These are phyloP conservation scores for Oleoguttula mirabilis DNA, from an alignment of 495 filamentous ascomycete genomes.

Conservation along the genomic window DNA sequence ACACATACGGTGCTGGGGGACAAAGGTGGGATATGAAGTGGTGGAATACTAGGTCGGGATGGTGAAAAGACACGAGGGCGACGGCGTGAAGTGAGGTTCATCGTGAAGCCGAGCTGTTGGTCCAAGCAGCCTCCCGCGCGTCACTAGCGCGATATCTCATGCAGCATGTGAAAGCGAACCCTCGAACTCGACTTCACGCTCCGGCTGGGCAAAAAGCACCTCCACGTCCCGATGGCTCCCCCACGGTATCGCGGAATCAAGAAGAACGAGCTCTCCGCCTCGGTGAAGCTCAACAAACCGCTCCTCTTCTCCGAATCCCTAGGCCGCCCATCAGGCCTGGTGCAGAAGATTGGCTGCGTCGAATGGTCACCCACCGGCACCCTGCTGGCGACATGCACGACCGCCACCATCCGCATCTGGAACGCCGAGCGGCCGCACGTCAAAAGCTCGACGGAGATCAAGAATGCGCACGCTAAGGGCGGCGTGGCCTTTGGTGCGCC, in stretches of 20 bases:
- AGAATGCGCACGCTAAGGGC: slow-evolving; percentile 26
- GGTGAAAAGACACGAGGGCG: too few species aligned
- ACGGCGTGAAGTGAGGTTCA: too few species aligned
- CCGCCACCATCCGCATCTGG: slow-evolving; percentile 45
- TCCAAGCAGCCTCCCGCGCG: too few species aligned
- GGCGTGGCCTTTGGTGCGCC: background rate
- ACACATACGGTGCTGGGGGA: too few species aligned
- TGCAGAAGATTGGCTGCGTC: slow-evolving; percentile 51
- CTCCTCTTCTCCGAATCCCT: slow-evolving; percentile 24
- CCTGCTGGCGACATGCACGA: slow-evolving; percentile 76
- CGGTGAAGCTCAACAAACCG: slow-evolving; percentile 23
- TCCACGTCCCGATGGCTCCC: slow-evolving; percentile 11
- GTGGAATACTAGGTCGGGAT: too few species aligned
- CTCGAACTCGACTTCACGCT: too few species aligned
- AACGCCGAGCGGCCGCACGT: slow-evolving; percentile 19
- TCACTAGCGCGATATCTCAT: too few species aligned
- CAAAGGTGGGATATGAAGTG: too few species aligned
- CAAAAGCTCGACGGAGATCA: slow-evolving; percentile 35
- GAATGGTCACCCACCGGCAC: slow-evolving; percentile 84
- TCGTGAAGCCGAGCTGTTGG: too few species aligned
- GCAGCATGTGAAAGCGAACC: too few species aligned
- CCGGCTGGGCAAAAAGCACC: too few species aligned
- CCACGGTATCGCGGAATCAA: slow-evolving; percentile 5
- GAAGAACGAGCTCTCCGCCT: slow-evolving; percentile 16
- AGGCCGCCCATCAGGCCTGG: slow-evolving; percentile 8